Base-by-base conservation (phyloP, 2,329 filamentous ascomycete species). In the Aspergillus proliferans region DNA sequence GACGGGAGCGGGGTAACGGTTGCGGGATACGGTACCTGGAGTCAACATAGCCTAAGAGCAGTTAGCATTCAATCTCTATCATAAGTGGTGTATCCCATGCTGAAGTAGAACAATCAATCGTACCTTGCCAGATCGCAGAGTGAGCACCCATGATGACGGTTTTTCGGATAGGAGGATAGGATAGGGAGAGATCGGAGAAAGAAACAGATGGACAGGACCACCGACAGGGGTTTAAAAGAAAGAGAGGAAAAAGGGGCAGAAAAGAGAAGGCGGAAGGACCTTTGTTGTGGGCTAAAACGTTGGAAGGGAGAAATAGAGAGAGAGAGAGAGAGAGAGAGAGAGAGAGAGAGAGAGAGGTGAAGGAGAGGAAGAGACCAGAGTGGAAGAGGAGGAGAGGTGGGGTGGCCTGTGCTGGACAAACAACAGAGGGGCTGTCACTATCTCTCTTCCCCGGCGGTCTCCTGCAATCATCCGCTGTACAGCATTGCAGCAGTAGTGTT, bases 1-100 rank as follows among this genome's bases (percentile, higher is more conserved):
- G 43, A 26, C 46, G 48, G 48, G 48, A 47, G 52, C 43, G 47
- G 47, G 50, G 47, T 46, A 53, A 19, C 21, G 41, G 34, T 48
- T 45, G 45, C 46, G 47, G 48, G 38, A 33, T 21, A 55, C 48
- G 63, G 60, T 80, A 83, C 81, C 80, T 83, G 55, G 74, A 71
- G 69, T 83, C 80, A 69, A 83, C 76, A 67, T 84, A 84, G 70
- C 76, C 81, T 81, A 57, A 45, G 24, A 44, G 43, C 34, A 26
- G 51, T 58, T 47, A 62, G 55, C 45, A 15, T 12, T 4, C 26
- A 12, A 12, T 30, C 3, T 8, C 24, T 26, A 26, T 26, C 8
- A 26, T 7, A 26, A 46, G 15, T 6, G 24, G 6, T 12, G 41
- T 48, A 47, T 21, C 3, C 19, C 30, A 12, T 24, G 19, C 18